A percentile compares a stretch with the other conserved stretches of the same genome.
These are phyloP conservation scores for Borovskyia barvae DNA, from an alignment of 208 protist species.

Conservation along the genomic window DNA sequence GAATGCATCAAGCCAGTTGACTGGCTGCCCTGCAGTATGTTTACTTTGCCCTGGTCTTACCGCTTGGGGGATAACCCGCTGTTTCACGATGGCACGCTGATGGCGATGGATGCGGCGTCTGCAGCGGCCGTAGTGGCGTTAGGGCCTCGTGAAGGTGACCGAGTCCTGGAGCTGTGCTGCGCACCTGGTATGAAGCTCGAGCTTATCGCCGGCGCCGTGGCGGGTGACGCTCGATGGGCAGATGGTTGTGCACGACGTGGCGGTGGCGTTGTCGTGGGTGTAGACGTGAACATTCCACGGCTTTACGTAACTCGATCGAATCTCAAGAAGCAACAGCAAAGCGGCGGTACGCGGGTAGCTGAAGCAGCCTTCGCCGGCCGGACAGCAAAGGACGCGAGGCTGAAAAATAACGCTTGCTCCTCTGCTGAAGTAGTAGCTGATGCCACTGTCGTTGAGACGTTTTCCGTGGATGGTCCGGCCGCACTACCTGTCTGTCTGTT, in stretches of 20 bases:
- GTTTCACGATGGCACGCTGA: constrained; percentile 40
- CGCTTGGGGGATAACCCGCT: constrained; percentile 25
- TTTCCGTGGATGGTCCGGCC: no score
- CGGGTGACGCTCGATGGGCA: neutral
- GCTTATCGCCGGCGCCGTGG: constrained; percentile 59
- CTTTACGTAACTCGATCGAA: constrained; percentile 53
- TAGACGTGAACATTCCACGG: constrained; percentile 65
- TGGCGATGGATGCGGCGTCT: constrained; percentile 86
- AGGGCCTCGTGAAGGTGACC: constrained; percentile 43
- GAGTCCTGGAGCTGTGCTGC: constrained; percentile 85
- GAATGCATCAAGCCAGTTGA: constrained; percentile 27
- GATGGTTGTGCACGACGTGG: neutral
- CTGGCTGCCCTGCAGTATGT: constrained; percentile 67
- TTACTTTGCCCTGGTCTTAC: constrained; percentile 37
- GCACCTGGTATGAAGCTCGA: constrained; percentile 86
- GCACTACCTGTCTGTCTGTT: constrained; percentile 49
- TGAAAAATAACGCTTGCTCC: no score
- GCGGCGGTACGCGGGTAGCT: no score
- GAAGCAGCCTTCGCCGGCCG: no score
- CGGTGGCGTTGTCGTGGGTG: constrained; percentile 56
- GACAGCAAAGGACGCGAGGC: no score
- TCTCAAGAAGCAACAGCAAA: constrained; percentile 44
- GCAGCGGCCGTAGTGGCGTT: constrained; percentile 81
- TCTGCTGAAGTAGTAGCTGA: no score
- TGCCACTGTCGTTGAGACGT: no score